Conservation (phyloP, 2,329 filamentous ascomycete genomes). For the Aspergillus caelatus region DNA sequence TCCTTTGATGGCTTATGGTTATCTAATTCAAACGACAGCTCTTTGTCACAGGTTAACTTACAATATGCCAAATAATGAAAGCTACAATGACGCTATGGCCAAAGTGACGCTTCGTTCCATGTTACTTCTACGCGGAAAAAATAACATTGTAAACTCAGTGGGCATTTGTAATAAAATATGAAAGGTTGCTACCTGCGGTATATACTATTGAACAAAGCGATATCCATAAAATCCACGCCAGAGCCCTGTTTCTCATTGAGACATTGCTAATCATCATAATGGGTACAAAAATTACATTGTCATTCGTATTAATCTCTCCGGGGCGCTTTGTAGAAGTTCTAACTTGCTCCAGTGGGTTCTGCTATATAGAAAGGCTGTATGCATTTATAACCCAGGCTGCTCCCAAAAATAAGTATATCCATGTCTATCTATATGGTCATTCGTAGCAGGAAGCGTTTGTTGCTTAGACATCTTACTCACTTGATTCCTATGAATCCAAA, state of each 20-base stretch:
- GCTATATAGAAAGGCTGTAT: background rate
- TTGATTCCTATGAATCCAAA: background rate
- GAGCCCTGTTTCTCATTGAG: too few species aligned
- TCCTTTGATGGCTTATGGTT: background rate
- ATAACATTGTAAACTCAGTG: background rate
- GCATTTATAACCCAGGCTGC: background rate
- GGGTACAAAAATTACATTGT: background rate
- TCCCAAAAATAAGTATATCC: background rate
- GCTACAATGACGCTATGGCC: background rate
- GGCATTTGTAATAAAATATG: rapidly evolving
- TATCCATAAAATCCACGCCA: too few species aligned
- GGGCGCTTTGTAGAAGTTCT: background rate
- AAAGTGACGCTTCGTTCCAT: background rate
- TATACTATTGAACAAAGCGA: background rate
- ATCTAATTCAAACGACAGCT: background rate
- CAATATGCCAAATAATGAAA: background rate
- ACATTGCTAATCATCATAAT: too few species aligned
- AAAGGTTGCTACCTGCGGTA: background rate
- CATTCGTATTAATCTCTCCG: background rate
- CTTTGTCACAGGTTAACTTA: background rate
- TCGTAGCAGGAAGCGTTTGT: background rate
- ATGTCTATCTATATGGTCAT: background rate
- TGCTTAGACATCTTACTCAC: background rate
- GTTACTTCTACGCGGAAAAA: background rate
- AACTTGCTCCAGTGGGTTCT: too few species aligned